Percentiles rank a stretch among this genome's conserved stretches.
Conservation (phyloP, 192 early-diverging fungal species). For the Backusella circina region DNA sequence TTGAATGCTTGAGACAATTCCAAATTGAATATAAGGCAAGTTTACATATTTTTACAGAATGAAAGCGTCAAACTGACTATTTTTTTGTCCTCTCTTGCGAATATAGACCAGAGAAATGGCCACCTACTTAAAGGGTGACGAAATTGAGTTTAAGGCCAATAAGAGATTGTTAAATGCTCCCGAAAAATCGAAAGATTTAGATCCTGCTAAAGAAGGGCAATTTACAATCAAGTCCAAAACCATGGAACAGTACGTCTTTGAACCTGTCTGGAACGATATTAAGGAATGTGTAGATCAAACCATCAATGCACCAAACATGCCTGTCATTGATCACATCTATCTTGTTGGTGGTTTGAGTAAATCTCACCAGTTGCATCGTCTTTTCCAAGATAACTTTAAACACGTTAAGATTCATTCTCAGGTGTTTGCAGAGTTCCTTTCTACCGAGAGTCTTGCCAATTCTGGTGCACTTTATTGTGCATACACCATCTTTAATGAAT, state of each 20-base stretch:
- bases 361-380: not conserved
- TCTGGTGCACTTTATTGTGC: not conserved
- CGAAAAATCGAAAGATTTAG: not conserved
- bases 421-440: not conserved
- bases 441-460: conserved; percentile 2
- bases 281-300: not conserved
- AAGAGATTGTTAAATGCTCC: not conserved
- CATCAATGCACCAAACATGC: not conserved
- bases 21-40: not conserved
- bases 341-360: conserved; percentile 1
- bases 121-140: not conserved
- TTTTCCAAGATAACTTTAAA: not conserved
- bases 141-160: not conserved
- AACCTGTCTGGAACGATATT: not conserved
- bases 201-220: not conserved
- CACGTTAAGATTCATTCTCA: not conserved
- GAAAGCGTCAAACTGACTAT: not conserved
- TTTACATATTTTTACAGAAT: not conserved
- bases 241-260: not conserved
- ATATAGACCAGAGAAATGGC: not conserved
- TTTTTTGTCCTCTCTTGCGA: not conserved
- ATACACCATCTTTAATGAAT: not conserved
- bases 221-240: not conserved
- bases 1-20: not conserved
- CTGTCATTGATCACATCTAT: not conserved